These are phyloP conservation scores for Exophiala mesophila DNA, from an alignment of 2,329 filamentous ascomycete species.

Conservation along the genomic window DNA sequence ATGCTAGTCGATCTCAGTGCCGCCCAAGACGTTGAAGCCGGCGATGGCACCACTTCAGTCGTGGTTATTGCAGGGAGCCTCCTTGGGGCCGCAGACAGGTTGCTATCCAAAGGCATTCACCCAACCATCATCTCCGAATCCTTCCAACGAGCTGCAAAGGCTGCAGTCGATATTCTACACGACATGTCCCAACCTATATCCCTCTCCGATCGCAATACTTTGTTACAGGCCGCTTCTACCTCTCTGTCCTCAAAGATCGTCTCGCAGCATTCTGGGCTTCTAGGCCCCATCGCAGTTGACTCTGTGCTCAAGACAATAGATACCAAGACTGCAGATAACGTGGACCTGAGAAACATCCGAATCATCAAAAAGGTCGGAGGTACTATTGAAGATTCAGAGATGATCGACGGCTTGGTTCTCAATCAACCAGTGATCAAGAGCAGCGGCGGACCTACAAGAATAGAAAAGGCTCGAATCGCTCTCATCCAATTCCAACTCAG, in stretches of 20 bases:
- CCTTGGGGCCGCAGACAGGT: conserved; percentile 83
- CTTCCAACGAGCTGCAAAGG: conserved; percentile 89
- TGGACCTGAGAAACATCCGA: conserved; percentile 92
- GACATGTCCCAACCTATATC: conserved; percentile 94
- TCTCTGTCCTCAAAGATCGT: conserved; percentile 98
- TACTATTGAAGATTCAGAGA: conserved; percentile 96
- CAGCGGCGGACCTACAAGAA: conserved; percentile 80
- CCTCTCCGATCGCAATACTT: conserved; percentile 77
- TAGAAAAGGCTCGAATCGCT: conserved; percentile 96
- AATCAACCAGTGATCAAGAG: conserved; percentile 92
- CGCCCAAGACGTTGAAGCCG: conserved; percentile 96
- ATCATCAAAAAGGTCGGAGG: conserved; percentile 97
- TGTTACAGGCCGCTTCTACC: conserved; percentile 94
- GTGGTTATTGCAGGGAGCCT: conserved; percentile 96
- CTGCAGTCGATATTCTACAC: conserved; percentile 83
- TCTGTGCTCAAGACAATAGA: conserved; percentile 95
- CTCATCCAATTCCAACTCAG: conserved; percentile 98
- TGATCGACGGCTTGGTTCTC: conserved; percentile 89
- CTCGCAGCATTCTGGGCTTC: conserved; percentile 87
- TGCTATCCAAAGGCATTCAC: conserved; percentile 91
- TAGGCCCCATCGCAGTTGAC: conserved; percentile 98
- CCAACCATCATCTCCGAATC: conserved; percentile 96
- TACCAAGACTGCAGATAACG: conserved; percentile 89
- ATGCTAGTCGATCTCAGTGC: conserved; percentile 98
- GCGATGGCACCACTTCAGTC: conserved; percentile 96